These are phyloP conservation scores for Blastobotrys terrestris DNA, from an alignment of 805 yeast species.

Conservation along the genomic window DNA sequence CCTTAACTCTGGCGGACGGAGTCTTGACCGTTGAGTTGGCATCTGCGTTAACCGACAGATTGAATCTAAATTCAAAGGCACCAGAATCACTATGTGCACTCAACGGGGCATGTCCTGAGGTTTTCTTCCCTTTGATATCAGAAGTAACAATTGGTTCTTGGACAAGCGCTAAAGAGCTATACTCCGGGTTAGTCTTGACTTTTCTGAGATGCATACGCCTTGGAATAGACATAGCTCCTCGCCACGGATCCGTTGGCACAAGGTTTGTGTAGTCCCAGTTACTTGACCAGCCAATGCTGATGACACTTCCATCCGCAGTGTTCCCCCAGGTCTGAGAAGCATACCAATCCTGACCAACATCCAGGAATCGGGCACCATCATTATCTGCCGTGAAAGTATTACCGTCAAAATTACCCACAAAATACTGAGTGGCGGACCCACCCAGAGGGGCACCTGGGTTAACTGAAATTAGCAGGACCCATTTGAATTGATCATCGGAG, in stretches of 20 bases:
- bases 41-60: background rate
- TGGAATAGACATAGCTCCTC: constrained; percentile 31
- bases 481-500: constrained; percentile 21
- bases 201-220: background rate
- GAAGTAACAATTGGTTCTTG: background rate
- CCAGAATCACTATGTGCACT: background rate
- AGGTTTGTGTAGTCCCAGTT: constrained; percentile 37
- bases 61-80: background rate
- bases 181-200: background rate
- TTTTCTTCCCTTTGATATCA: background rate
- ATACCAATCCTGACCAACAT: constrained; percentile 36
- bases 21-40: background rate
- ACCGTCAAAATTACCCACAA: constrained; percentile 39
- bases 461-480: constrained; percentile 37
- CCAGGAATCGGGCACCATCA: constrained; percentile 28
- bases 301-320: constrained; percentile 25
- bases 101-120: background rate
- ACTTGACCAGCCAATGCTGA: constrained; percentile 40
- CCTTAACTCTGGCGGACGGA: background rate
- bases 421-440: constrained; percentile 37
- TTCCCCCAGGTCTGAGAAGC: constrained; percentile 35
- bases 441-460: constrained; percentile 41
- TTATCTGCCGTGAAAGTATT: constrained; percentile 31
- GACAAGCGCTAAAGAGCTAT: background rate
- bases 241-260: constrained; percentile 35